Base-by-base conservation (phyloP, 1,284 basidiomycete genomes). In the Waitea zeae region DNA sequence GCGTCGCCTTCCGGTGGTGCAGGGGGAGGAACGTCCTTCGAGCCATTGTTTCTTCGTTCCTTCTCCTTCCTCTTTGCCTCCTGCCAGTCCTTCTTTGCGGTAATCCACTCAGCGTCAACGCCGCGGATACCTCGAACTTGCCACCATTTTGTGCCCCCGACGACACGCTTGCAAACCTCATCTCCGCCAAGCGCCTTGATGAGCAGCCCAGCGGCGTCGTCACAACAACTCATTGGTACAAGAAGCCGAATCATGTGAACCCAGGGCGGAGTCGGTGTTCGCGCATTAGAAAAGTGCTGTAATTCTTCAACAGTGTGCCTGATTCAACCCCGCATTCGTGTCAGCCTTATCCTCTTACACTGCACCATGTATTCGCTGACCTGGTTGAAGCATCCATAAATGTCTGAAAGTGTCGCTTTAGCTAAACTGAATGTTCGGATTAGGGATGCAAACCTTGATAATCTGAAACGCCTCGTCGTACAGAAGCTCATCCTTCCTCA, bases 61-160 rank as follows among this genome's bases (percentile, higher is more conserved):
- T n/a, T n/a, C n/a, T n/a, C n/a, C n/a, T n/a, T n/a, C n/a, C n/a
- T 61, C 48, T 73, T 69, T 5, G 64, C 67, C 38, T 74, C 67
- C 38, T 64, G 56, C 67, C 71, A 78, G 44, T 82, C 78, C 44
- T 76, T 80, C 55, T 60, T 72, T 14, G 74, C 65, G 3, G 75
- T 77, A 34, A 96, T 80, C 92, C 92, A 96, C 53, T 97, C 87
- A 2, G 69, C 87, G 45, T 88, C 75, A 9, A 92, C 62, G 13
- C 83, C 88, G 33, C 28, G 40, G 17, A 5, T 18, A 18, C 33
- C 9, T 26, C 24, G 73, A 13, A 89, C 81, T 52, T 92, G 90
- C 93, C 92, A 97, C 90, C 93, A 97, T 48, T 89, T 89, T 5
- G 75, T 74, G 2, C 92, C 93, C 12, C 92, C 92, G 1, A 90